Evolutionary conservation across 768 basidiomycete genomes (phyloP).

Genomic region (Mycena venus): DNA sequence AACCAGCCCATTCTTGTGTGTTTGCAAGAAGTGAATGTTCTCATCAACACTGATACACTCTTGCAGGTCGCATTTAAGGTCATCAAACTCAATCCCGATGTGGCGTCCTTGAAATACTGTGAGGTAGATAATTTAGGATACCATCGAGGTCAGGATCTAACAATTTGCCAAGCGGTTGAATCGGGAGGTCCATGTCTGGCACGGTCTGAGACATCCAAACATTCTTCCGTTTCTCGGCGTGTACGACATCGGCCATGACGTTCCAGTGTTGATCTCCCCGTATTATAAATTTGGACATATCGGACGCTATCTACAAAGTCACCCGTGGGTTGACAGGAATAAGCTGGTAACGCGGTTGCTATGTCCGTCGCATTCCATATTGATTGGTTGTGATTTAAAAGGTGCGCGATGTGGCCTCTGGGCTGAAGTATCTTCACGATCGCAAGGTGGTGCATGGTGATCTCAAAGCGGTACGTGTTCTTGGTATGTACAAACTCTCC

Average conservation of each 20-base stretch:
- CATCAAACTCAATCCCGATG: too few relatives aligned
- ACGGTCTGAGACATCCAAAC: neutral
- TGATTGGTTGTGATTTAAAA: neutral
- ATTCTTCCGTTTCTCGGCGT: neutral
- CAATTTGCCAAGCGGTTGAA: neutral
- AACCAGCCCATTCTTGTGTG: too few relatives aligned
- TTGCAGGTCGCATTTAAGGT: too few relatives aligned
- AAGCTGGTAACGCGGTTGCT: neutral
- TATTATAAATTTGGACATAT: neutral
- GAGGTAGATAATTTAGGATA: too few relatives aligned
- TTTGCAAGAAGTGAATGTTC: too few relatives aligned
- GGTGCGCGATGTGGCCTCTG: neutral
- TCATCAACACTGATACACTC: too few relatives aligned
- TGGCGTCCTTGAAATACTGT: too few relatives aligned
- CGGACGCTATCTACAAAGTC: neutral
- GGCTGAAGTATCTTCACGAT: neutral
- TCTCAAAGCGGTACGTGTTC: neutral
- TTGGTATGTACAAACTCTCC: too few relatives aligned
- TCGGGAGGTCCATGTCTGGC: neutral
- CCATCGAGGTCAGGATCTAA: too few relatives aligned
- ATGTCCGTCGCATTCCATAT: neutral
- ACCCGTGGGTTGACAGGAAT: neutral
- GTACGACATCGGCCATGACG: neutral
- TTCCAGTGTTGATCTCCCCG: neutral
- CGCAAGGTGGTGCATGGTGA: neutral